Conservation (phyloP, 1,139 yeast species). For the Taiozyma sp. region DNA sequence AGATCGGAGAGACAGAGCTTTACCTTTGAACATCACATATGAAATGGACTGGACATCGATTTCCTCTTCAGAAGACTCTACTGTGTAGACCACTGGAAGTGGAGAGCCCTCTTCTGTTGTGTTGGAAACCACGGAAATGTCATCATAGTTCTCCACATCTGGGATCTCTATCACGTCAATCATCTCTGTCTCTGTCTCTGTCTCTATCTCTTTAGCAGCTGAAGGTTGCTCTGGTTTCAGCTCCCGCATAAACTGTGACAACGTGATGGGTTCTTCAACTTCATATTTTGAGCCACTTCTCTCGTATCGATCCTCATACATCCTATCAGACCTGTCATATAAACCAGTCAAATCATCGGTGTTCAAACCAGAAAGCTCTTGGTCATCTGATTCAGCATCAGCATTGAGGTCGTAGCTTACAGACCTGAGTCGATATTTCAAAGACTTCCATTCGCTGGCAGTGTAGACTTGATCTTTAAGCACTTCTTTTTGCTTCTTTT, state of each 20-base stretch:
- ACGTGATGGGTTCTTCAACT: background rate
- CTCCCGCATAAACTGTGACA: background rate
- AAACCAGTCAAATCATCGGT: background rate
- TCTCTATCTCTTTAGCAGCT: background rate
- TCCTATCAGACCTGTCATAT: background rate
- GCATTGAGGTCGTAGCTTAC: background rate
- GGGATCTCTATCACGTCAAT: background rate
- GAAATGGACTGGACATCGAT: background rate
- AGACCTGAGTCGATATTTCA: slow-evolving; percentile 2
- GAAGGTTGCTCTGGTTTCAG: background rate
- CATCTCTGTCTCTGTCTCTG: no score
- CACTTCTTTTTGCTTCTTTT: background rate
- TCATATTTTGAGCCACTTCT: background rate
- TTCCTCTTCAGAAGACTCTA: background rate
- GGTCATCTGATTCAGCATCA: background rate
- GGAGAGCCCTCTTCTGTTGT: background rate
- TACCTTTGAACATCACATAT: background rate
- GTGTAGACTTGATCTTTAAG: background rate
- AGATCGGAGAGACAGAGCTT: background rate
- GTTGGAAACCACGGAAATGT: slow-evolving; percentile 1
- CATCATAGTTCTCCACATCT: slow-evolving; percentile 1
- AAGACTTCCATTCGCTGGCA: slow-evolving; percentile 4
- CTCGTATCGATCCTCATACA: background rate
- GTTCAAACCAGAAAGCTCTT: background rate
- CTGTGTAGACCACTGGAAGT: background rate